Base-by-base conservation (phyloP, 352 stramenopile genomes). In the Pythium grandisporangium region DNA sequence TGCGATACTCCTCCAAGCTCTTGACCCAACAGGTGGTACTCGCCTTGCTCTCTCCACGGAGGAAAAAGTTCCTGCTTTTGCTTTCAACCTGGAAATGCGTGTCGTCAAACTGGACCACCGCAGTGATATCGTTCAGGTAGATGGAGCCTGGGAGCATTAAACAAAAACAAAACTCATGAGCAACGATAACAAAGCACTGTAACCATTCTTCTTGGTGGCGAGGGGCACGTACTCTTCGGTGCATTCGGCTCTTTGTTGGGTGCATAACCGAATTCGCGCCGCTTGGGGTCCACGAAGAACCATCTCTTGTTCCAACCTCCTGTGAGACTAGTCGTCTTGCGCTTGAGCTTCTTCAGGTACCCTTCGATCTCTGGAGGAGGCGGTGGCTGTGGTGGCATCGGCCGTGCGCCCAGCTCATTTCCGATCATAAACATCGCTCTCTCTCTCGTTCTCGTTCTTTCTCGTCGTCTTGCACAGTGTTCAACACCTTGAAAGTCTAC, bases 321-420 rank as follows among this genome's bases (percentile, higher is more conserved):
- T 19, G 61, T 70, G 29, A 84, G 33, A 53, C 70, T 88, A 54
- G 63, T 83, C 5, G 79, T 88, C 48, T 90, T 89, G 39, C 79
- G 79, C 58, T 92, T 92, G 42, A 92, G 70, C 49, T 92, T 90
- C 57, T 89, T 87, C n/a, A 92, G 58, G 37, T 75, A 88, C 14
- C 79, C 79, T 53, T 92, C 76, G 47, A 90, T 88, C 58, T 89
- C 73, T 1, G 79, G 79, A 13, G 76, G 65, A 23, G 69, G 40
- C 0, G 73, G 74, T 11, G 72, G 49, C 32, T 72, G 61, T 10
- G 72, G 73, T 10, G 59, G 55, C 33, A 71, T 24, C 2, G 48
- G 42, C 3, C 34, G 26, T n/a, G n/a, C n/a, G n/a, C n/a, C n/a
- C n/a, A n/a, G n/a, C n/a, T 34, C 45, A 34, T 34, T 44, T 33